Evolutionary conservation across 140 eudicot species (phyloP), one percentile per base, ranked within the genome.

Genomic region (Ambrosia hybrid): DNA sequence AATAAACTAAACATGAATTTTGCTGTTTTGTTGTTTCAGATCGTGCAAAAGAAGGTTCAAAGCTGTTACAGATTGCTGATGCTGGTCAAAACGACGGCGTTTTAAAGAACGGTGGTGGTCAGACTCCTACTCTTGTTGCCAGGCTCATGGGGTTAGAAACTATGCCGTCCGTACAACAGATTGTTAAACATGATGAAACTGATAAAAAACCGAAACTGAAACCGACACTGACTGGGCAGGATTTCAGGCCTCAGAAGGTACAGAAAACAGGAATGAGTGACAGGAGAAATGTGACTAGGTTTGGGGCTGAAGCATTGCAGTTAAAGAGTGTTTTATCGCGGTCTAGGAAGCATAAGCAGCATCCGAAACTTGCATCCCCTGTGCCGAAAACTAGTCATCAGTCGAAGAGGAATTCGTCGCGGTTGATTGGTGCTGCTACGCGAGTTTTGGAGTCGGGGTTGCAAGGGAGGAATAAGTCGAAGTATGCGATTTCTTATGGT

Each of bases 111-210:
- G 79, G 78, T 61, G 95, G 83, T 68, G 82, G 69, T 82, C 82
- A 81, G 73, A 69, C 87, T 67, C 97, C 99, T 5, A 80, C 92
- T 59, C 76, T 94, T 79, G 97, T 90, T 78, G 99, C 96, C 66
- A 81, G 94, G 80, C 89, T 94, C 59, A 94, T 94, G 99, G 99
- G 99, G 1, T 82, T 94, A 71, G 99, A 94, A 12, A 76, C 96
- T 3, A 79, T 90, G 97, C 97, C 99, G 4, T 70, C 83, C 5
- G 83, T 34, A n/a, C 83, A 78, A 6, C 72, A 80, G 80, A 65
- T 78, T 6, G 73, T 77, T 43, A 85, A 85, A 53, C 59, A 53
- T 60, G 48, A 59, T 61, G 74, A 73, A 10, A 56, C 65, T 17
- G 87, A 84, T 68, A 85, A 4, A 10, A 49, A 49, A 12, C 14